Conservation (phyloP, 2,329 filamentous ascomycete genomes). For the Arthrobotrys entomopaga region DNA sequence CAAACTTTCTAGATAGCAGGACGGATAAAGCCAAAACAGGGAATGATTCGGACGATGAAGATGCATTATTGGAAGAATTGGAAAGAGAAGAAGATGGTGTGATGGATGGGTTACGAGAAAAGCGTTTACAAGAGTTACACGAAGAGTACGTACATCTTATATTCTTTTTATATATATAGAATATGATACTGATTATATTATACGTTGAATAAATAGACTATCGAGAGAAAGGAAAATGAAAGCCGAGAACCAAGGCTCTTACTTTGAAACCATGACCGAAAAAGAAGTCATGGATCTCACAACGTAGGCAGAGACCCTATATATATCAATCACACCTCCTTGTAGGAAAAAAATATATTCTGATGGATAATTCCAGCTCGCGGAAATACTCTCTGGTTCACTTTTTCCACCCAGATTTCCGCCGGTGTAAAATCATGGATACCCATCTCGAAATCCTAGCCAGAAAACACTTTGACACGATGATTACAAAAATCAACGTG, state of each 20-base stretch:
- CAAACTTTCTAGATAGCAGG: constrained; percentile 57
- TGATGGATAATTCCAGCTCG: constrained; percentile 36
- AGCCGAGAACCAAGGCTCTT: constrained; percentile 67
- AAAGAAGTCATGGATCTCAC: constrained; percentile 68
- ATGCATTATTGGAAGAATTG: constrained; percentile 69
- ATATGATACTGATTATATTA: not conserved
- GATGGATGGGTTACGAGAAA: constrained; percentile 68
- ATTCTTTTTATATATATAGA: not conserved
- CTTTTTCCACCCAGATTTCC: constrained; percentile 64
- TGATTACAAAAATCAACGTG: constrained; percentile 70
- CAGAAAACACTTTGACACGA: constrained; percentile 69
- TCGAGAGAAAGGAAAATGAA: constrained; percentile 67
- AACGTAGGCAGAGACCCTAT: constrained; percentile 58
- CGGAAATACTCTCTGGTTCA: constrained; percentile 62
- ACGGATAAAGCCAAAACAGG: constrained; percentile 47
- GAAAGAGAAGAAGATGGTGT: constrained; percentile 65
- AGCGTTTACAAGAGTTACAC: constrained; percentile 70
- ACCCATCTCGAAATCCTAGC: constrained; percentile 64
- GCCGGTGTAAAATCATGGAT: constrained; percentile 63
- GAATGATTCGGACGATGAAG: constrained; percentile 66
- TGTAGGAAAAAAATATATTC: constrained; percentile 1
- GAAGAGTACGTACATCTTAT: constrained; percentile 63
- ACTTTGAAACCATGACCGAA: constrained; percentile 69
- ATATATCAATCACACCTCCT: not conserved
- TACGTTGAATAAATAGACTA: constrained; percentile 57